Conservation (phyloP, 2,329 filamentous ascomycete species). For the Curvularia spicifera region DNA sequence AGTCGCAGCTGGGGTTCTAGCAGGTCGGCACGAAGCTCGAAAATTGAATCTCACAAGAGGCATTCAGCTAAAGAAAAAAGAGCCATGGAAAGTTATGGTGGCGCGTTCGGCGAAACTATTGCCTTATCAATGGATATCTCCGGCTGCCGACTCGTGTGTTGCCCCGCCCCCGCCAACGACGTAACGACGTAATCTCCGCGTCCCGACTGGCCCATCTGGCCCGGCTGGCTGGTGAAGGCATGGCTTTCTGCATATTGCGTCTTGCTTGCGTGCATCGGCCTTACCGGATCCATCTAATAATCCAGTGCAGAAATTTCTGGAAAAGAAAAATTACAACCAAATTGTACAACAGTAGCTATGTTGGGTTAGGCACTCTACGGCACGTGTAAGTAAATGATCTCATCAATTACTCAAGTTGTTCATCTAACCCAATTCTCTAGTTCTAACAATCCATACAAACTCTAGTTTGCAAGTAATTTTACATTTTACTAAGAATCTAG, state of each 20-base stretch:
- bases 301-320: background rate
- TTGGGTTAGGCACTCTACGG: background rate
- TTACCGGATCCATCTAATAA: conserved; percentile 1
- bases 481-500: background rate
- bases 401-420: background rate
- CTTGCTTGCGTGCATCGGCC: conserved; percentile 14
- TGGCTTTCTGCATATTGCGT: conserved; percentile 2
- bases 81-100: conserved; percentile 1
- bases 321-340: background rate
- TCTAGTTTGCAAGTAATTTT: background rate
- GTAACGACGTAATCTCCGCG: conserved; percentile 12
- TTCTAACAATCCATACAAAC: background rate
- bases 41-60: conserved; percentile 39
- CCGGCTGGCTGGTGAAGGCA: conserved; percentile 10
- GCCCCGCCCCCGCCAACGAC: conserved; percentile 23
- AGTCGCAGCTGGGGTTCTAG: conserved; percentile 18
- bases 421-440: too few relatives aligned
- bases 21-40: conserved; percentile 34
- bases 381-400: background rate
- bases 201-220: conserved; percentile 8
- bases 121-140: conserved; percentile 14
- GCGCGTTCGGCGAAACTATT: conserved; percentile 12
- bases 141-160: conserved; percentile 14
- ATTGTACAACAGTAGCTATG: background rate
- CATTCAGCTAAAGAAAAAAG: conserved; percentile 29